Evolutionary conservation across 371 early-diverging fungal genomes (phyloP).

Genomic region (Dinochytrium kinnereticum): DNA sequence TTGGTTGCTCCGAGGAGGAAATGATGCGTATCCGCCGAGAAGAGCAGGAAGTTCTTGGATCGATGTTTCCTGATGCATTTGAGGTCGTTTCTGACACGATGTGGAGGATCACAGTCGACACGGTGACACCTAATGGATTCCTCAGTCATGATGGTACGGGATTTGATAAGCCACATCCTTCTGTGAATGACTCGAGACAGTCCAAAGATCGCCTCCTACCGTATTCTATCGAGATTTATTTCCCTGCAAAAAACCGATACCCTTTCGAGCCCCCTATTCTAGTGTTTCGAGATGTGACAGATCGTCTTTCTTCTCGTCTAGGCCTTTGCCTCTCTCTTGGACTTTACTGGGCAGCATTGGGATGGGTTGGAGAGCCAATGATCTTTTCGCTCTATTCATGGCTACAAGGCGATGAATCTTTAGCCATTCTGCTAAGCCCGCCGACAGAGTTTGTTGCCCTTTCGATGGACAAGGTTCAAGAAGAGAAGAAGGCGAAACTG

Average conservation of each 20-base stretch:
- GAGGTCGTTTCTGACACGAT: slow-evolving; percentile 9
- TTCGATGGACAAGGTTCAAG: neutral
- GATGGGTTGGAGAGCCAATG: slow-evolving; percentile 33
- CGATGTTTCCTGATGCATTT: slow-evolving; percentile 35
- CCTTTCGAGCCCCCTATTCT: slow-evolving; percentile 39
- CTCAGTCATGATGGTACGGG: neutral
- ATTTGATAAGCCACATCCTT: neutral
- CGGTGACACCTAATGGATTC: slow-evolving; percentile 15
- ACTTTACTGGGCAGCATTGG: slow-evolving; percentile 13
- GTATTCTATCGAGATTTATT: slow-evolving; percentile 35
- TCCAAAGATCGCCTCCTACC: neutral
- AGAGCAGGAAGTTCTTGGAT: slow-evolving; percentile 33
- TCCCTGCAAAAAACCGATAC: slow-evolving; percentile 24
- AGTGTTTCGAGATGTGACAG: slow-evolving; percentile 31
- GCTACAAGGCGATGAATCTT: slow-evolving; percentile 27
- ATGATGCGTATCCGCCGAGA: slow-evolving; percentile 26
- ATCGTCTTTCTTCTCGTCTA: slow-evolving; percentile 15
- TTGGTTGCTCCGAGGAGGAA: slow-evolving; percentile 5
- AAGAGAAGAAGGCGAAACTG: neutral
- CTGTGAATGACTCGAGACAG: neutral
- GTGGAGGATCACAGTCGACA: slow-evolving; percentile 20
- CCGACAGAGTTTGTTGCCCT: slow-evolving; percentile 19
- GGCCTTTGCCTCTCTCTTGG: slow-evolving; percentile 20
- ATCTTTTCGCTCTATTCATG: slow-evolving; percentile 31
- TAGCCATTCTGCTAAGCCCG: slow-evolving; percentile 19